Evolutionary conservation across 768 basidiomycete species (phyloP).

Genomic region (Cantharellus cinnabarinus): DNA sequence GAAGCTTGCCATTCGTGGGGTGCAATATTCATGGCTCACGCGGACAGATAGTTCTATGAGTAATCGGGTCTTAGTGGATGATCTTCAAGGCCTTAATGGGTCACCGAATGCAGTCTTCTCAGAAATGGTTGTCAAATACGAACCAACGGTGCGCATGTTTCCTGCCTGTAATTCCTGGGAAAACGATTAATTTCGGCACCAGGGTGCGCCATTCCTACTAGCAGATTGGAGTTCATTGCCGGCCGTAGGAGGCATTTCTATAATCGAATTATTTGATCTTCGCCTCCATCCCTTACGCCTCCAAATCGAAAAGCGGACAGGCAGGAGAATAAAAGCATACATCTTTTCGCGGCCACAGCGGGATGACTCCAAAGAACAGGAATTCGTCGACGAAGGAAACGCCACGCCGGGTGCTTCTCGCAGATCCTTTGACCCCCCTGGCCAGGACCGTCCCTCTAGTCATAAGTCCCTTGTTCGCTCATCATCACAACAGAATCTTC

Average conservation of each 20-base stretch:
- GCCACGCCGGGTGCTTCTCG: constrained; percentile 12
- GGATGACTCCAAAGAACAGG: constrained; percentile 8
- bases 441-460: neutral
- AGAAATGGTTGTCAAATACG: constrained; percentile 57
- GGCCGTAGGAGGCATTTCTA: constrained; percentile 82
- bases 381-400: constrained; percentile 11
- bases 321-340: constrained; percentile 69
- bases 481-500: constrained; percentile 1
- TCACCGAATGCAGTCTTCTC: constrained; percentile 65
- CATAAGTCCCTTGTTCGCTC: constrained; percentile 2
- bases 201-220: constrained; percentile 28
- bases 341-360: constrained; percentile 47
- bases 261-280: constrained; percentile 66
- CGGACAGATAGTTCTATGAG: constrained; percentile 75
- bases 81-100: constrained; percentile 74
- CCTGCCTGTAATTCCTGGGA: neutral
- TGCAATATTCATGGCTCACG: constrained; percentile 64
- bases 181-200: neutral
- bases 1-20: constrained; percentile 65
- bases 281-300: constrained; percentile 71
- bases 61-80: constrained; percentile 51
- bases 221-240: constrained; percentile 70
- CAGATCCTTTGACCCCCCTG: constrained; percentile 4
- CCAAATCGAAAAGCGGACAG: constrained; percentile 69
- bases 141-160: constrained; percentile 15